Evolutionary conservation across 2,329 filamentous ascomycete species (phyloP).

Genomic region (Nemania serpens): DNA sequence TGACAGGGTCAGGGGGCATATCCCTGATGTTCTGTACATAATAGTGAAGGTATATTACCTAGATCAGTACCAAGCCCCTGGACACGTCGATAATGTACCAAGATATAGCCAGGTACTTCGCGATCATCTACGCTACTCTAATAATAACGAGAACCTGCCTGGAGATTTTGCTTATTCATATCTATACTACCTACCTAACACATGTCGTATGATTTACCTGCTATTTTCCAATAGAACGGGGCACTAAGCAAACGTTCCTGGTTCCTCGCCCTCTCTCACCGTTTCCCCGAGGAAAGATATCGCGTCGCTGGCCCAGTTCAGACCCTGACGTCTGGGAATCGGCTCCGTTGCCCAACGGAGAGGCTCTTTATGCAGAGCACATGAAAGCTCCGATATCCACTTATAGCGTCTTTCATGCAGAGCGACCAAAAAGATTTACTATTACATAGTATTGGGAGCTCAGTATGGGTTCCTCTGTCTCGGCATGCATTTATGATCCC

Average conservation of each 20-base stretch:
- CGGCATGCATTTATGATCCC: constrained; percentile 7
- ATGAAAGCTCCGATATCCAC: constrained; percentile 12
- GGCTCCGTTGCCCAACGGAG: neutral
- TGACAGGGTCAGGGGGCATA: neutral
- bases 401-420: neutral
- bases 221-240: constrained; percentile 4
- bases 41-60: no score
- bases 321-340: neutral
- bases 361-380: constrained; percentile 1
- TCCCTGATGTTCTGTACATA: neutral
- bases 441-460: neutral
- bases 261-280: neutral
- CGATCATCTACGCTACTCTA: neutral
- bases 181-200: neutral
- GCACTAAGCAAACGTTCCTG: neutral
- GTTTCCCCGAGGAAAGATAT: neutral
- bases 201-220: neutral
- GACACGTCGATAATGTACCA: neutral
- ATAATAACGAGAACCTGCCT: neutral
- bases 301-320: neutral
- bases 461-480: constrained; percentile 10
- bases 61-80: neutral
- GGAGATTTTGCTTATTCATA: neutral
- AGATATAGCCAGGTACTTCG: neutral
- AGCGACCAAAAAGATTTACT: constrained; percentile 2